Percentiles rank a stretch among this genome's conserved stretches.
phyloP scores from a whole-genome alignment of 495 filamentous ascomycete genomes.

The Amphirosellinia nigrospora region DNA sequence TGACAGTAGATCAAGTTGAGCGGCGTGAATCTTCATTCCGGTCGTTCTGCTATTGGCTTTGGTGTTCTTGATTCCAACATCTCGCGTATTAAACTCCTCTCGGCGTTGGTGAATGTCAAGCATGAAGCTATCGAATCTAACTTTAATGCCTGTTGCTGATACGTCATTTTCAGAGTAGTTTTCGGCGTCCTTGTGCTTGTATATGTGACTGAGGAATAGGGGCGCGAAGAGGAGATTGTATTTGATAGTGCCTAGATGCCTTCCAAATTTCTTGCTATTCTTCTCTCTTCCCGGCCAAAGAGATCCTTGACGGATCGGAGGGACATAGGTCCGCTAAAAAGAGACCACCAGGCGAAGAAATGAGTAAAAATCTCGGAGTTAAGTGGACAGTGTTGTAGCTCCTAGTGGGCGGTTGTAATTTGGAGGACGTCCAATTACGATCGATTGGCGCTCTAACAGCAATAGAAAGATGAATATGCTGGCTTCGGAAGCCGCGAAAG shows the following conservation, averaged over 20 bases:
- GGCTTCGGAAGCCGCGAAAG: slow-evolving; percentile 89
- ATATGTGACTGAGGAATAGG: slow-evolving; percentile 92
- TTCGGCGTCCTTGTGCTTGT: slow-evolving; percentile 96
- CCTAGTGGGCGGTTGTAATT: slow-evolving; percentile 67
- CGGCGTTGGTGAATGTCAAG: slow-evolving; percentile 93
- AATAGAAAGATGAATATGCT: slow-evolving; percentile 93
- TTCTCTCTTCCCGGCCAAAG: slow-evolving; percentile 92
- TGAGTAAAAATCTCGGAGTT: slow-evolving; percentile 93
- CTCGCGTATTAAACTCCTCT: slow-evolving; percentile 84
- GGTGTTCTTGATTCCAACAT: slow-evolving; percentile 63
- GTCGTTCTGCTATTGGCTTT: slow-evolving; percentile 75
- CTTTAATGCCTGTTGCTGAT: slow-evolving; percentile 91
- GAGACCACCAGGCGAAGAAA: slow-evolving; percentile 97
- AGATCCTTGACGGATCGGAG: slow-evolving; percentile 87
- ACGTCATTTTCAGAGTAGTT: slow-evolving; percentile 81
- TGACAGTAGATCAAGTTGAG: slow-evolving; percentile 87
- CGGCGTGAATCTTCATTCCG: slow-evolving; percentile 93
- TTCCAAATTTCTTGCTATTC: slow-evolving; percentile 97
- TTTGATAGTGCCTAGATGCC: slow-evolving; percentile 95
- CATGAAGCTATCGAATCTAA: slow-evolving; percentile 93
- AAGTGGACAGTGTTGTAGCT: slow-evolving; percentile 97
- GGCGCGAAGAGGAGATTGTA: slow-evolving; percentile 93
- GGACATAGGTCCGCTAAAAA: slow-evolving; percentile 94
- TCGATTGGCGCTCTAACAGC: slow-evolving; percentile 83
- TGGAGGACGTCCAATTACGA: slow-evolving; percentile 78